Evolutionary conservation across 257 asterid species (phyloP).

Genomic region (Capsicum rhomboideum): DNA sequence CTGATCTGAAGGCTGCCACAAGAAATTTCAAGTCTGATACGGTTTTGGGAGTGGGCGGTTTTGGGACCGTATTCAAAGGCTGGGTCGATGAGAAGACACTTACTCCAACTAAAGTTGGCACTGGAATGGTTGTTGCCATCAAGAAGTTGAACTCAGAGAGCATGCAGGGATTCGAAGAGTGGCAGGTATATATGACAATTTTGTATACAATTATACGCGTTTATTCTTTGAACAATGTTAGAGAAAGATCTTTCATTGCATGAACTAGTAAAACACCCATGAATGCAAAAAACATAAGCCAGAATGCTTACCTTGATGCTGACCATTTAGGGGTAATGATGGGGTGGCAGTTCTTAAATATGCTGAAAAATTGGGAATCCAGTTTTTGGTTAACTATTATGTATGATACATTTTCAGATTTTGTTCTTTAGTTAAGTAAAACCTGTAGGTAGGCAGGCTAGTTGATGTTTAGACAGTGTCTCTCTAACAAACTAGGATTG

Average conservation of each 20-base stretch:
- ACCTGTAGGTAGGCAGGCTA: neutral
- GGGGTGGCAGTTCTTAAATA: neutral
- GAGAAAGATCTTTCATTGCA: neutral
- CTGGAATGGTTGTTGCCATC: constrained; percentile 41
- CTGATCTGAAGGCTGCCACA: constrained; percentile 34
- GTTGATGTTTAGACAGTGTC: neutral
- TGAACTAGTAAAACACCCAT: neutral
- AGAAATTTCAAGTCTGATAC: constrained; percentile 36
- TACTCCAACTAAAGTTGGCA: constrained; percentile 24
- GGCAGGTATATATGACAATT: constrained; percentile 28
- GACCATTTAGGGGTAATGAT: neutral
- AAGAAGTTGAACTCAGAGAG: constrained; percentile 38
- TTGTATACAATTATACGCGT: neutral
- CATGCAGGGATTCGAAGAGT: constrained; percentile 41
- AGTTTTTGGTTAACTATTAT: neutral
- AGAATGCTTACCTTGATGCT: neutral
- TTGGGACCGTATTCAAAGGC: constrained; percentile 46
- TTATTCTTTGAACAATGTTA: neutral
- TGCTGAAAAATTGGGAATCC: neutral
- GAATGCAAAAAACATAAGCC: neutral
- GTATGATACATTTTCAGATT: neutral
- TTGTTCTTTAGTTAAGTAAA: neutral
- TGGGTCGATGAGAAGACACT: constrained; percentile 45
- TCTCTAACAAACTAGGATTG: neutral
- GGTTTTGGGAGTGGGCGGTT: constrained; percentile 42